A percentile compares a stretch with the other conserved stretches of the same genome.
Conservation (phyloP, 176 grass and related monocot species). For the Dendrocalamus sinicus region DNA sequence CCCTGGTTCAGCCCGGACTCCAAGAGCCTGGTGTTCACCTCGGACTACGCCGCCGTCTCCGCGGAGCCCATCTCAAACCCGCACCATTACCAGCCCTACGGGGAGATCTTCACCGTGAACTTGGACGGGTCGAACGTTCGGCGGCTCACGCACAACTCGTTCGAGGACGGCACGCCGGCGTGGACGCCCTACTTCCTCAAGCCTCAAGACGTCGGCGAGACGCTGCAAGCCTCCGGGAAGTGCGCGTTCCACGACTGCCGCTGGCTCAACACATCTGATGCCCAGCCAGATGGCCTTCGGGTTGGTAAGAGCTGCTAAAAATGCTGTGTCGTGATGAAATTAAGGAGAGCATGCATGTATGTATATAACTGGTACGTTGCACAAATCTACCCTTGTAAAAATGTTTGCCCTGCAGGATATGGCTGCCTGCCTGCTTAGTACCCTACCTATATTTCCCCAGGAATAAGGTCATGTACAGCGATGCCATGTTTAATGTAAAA, state of each 20-base stretch:
- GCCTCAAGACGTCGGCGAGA: slow-evolving; percentile 63
- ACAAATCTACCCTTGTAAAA: neutral
- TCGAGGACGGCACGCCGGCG: slow-evolving; percentile 88
- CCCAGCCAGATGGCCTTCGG: too few species aligned
- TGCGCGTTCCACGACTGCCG: too few species aligned
- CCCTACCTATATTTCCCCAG: neutral
- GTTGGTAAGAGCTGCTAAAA: too few species aligned
- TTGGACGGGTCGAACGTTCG: slow-evolving; percentile 66
- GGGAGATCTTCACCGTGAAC: slow-evolving; percentile 76
- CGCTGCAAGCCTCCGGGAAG: slow-evolving; percentile 38
- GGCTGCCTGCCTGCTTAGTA: neutral
- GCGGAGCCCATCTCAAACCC: slow-evolving; percentile 90
- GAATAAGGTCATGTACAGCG: slow-evolving; percentile 29
- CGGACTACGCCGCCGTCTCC: slow-evolving; percentile 79
- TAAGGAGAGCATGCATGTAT: too few species aligned
- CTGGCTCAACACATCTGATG: too few species aligned
- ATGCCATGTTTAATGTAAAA: slow-evolving; percentile 1
- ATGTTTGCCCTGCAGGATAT: neutral
- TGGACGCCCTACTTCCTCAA: slow-evolving; percentile 66
- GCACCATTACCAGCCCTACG: slow-evolving; percentile 91
- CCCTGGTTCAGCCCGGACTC: slow-evolving; percentile 85
- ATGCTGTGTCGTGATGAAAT: too few species aligned
- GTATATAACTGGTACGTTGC: neutral
- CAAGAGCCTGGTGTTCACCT: slow-evolving; percentile 78
- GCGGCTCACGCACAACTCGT: slow-evolving; percentile 82